Evolutionary conservation across 2,329 filamentous ascomycete genomes (phyloP).

Genomic region (Colletotrichum sp.): DNA sequence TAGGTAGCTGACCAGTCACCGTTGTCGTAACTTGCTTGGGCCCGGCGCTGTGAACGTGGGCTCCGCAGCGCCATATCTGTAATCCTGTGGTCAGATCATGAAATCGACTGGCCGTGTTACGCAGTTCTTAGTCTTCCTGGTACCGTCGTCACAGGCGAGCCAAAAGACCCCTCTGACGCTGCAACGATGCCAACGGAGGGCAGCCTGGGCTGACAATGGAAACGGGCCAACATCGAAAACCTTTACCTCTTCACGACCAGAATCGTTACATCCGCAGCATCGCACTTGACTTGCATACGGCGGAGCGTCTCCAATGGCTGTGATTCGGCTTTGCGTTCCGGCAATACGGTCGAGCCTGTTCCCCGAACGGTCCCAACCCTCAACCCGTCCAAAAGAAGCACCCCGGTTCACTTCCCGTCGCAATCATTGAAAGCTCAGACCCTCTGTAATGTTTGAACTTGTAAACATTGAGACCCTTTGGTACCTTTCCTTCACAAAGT

Average conservation of each 20-base stretch:
- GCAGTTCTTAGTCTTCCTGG: neutral
- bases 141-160: slow-evolving; percentile 7
- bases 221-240: neutral
- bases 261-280: neutral
- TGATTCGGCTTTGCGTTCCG: neutral
- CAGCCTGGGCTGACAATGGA: neutral
- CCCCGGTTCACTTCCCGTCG: neutral
- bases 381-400: neutral
- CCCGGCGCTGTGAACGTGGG: neutral
- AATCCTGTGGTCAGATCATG: slow-evolving; percentile 6
- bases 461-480: neutral
- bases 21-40: neutral
- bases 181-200: neutral
- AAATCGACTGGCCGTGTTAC: neutral
- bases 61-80: neutral
- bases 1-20: neutral
- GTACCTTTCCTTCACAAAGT: neutral
- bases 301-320: neutral
- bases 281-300: neutral
- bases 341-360: neutral
- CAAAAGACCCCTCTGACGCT: neutral
- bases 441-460: neutral
- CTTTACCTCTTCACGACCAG: neutral
- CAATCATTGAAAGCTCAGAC: neutral
- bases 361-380: neutral